Conservation (phyloP, 1,284 basidiomycete species). For the Naganishia sp. region DNA sequence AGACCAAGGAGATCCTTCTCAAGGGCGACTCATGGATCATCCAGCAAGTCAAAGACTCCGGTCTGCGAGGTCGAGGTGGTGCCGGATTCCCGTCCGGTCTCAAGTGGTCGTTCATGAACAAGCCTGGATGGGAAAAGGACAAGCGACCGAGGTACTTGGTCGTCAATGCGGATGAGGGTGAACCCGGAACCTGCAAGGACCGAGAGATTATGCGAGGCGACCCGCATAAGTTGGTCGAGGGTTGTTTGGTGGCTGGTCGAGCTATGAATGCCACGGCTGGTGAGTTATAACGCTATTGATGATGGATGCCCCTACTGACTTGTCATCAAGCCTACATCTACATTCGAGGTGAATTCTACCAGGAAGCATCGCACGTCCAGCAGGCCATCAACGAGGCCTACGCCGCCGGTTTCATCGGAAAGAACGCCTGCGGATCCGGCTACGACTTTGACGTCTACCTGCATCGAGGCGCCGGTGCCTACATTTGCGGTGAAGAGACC, state of each 20-base stretch:
- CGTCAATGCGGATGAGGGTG: conserved; percentile 97
- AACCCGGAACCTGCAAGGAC: conserved; percentile 99
- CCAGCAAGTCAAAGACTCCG: conserved; percentile 91
- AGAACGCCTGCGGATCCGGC: conserved; percentile 87
- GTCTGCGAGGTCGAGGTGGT: conserved; percentile 91
- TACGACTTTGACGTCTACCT: conserved; percentile 96
- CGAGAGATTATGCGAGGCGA: conserved; percentile 97
- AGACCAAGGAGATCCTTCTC: conserved; percentile 89
- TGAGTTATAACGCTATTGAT: conserved; percentile 37
- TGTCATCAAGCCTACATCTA: conserved; percentile 83
- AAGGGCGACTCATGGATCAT: conserved; percentile 99
- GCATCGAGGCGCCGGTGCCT: conserved; percentile 95
- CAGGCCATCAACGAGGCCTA: conserved; percentile 96
- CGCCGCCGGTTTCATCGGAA: conserved; percentile 85
- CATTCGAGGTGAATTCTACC: conserved; percentile 96
- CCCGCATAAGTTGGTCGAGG: conserved; percentile 97
- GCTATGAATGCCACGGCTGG: conserved; percentile 92
- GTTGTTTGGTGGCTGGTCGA: conserved; percentile 95
- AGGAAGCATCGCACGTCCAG: conserved; percentile 90
- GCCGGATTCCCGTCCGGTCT: conserved; percentile 96
- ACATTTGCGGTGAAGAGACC: conserved; percentile 98
- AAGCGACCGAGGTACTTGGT: conserved; percentile 87
- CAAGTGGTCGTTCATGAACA: conserved; percentile 98
- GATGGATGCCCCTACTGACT: not conserved
- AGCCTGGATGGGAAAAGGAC: conserved; percentile 96